Evolutionary conservation across 257 asterid genomes (phyloP).

Genomic region (Ajuga chamaepitys): DNA sequence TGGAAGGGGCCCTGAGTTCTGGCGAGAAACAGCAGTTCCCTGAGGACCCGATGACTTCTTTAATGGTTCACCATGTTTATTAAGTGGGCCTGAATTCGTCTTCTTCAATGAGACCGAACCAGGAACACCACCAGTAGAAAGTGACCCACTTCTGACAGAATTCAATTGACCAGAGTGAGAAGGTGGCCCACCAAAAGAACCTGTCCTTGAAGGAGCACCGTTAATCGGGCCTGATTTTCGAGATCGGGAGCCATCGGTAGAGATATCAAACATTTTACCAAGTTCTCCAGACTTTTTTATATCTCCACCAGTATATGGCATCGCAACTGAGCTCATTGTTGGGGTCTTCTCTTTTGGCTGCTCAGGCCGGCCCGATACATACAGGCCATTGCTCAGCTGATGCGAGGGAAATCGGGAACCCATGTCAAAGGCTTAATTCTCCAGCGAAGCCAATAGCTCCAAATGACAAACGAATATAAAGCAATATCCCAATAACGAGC

Average conservation of each 20-base stretch:
- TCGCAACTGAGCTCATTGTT: constrained; percentile 52
- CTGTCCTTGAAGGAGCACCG: constrained; percentile 52
- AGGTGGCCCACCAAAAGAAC: constrained; percentile 47
- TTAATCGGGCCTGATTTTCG: constrained; percentile 65
- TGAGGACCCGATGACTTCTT: constrained; percentile 68
- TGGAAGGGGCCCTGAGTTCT: constrained; percentile 58
- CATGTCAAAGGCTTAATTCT: constrained; percentile 24
- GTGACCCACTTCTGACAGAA: constrained; percentile 33
- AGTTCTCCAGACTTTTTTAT: constrained; percentile 76
- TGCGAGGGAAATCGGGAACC: constrained; percentile 79
- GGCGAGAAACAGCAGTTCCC: constrained; percentile 47
- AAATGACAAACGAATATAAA: background rate
- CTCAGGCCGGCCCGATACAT: constrained; percentile 78
- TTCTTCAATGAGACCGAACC: constrained; percentile 56
- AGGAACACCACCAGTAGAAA: constrained; percentile 33
- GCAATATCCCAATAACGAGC: background rate
- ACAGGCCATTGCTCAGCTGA: constrained; percentile 69
- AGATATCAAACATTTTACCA: constrained; percentile 74
- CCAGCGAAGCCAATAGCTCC: constrained; percentile 16
- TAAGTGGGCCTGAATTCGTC: constrained; percentile 60
- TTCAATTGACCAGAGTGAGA: constrained; percentile 59
- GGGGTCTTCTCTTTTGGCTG: constrained; percentile 55
- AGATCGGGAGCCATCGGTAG: constrained; percentile 47
- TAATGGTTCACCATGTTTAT: constrained; percentile 62
- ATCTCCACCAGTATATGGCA: constrained; percentile 86